Base-by-base conservation (phyloP, 352 stramenopile genomes). In the Phytophthora sojae region DNA sequence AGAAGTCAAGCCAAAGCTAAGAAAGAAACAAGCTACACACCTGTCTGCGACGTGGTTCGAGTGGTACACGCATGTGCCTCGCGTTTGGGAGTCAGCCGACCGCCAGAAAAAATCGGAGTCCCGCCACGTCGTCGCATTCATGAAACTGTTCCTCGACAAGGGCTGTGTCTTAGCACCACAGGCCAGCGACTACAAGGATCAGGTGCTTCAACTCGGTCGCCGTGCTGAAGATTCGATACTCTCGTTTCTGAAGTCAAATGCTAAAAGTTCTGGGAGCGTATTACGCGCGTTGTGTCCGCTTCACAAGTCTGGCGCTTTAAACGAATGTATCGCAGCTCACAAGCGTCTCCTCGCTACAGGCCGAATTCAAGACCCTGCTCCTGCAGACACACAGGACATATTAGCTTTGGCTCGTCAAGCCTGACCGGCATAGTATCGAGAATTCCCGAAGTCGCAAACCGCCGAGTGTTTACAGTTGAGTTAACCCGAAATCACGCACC, bases 41-140 rank as follows among this genome's bases (percentile, higher is more conserved):
- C 62, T 69, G n/a, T 69, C 53, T 6, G 47, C 54, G 0, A 17
- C 44, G 6, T 77, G 69, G 64, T 73, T 55, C 21, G 60, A 61
- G 12, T 73, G 60, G 64, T 65, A 66, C 55, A 68, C 60, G 0
- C 12, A 8, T 1, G 44, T 63, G 8, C 57, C 60, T 7, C 55
- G 50, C 14, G 39, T 47, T 1, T 47, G 39, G 56, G 25, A 60
- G 0, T 64, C 45, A 0, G 6, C 17, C 17, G 64, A 70, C 25
- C 64, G 64, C 3, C 64, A 70, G 25, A 77, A 77, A 59, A 73
- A 71, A 15, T 73, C 60, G 11, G 64, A 71, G 6, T 61, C 21
- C 4, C 67, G 61, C 53, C 63, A 64, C 44, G 15, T 68, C 32
- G 70, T 77, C 6, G 56, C 70, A n/a, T 71, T 71, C 49, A 70